phyloP scores from a whole-genome alignment of 2,329 filamentous ascomycete species.

The Penicillium sp. region DNA sequence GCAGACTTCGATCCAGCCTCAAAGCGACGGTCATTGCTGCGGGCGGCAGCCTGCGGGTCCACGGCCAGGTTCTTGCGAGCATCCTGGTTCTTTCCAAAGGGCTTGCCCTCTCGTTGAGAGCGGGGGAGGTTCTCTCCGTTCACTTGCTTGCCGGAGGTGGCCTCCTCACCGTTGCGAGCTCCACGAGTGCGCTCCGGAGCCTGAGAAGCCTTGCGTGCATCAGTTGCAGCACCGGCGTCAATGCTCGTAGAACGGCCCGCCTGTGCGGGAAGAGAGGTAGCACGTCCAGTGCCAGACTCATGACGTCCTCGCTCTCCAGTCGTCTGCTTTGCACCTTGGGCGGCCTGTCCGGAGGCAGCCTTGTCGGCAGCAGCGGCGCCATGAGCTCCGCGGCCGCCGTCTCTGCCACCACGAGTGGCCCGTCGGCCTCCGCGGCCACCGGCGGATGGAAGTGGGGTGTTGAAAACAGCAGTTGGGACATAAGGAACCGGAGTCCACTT shows the following conservation, averaged over 20 bases:
- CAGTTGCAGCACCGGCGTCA: conserved; percentile 29
- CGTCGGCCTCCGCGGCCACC: conserved; percentile 52
- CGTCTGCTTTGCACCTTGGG: conserved; percentile 32
- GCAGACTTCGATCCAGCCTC: conserved; percentile 40
- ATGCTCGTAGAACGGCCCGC: conserved; percentile 36
- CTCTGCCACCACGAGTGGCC: conserved; percentile 54
- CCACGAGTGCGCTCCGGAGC: conserved; percentile 32
- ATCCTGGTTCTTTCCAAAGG: conserved; percentile 35
- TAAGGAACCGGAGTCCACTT: conserved; percentile 83
- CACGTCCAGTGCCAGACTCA: conserved; percentile 36
- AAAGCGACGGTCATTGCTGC: conserved; percentile 38
- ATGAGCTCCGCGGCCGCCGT: conserved; percentile 46
- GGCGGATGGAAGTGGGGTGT: conserved; percentile 63
- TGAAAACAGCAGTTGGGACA: conserved; percentile 79
- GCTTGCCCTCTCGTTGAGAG: conserved; percentile 34
- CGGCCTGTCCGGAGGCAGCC: conserved; percentile 27
- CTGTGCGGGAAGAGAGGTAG: conserved; percentile 41
- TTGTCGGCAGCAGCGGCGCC: conserved; percentile 35
- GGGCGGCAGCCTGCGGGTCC: conserved; percentile 34
- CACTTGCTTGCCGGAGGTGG: conserved; percentile 25
- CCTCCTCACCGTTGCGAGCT: conserved; percentile 33
- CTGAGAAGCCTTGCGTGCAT: conserved; percentile 34
- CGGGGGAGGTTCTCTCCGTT: conserved; percentile 32
- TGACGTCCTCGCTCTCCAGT: conserved; percentile 35
- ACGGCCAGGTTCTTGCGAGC: conserved; percentile 27